A percentile compares a stretch with the other conserved stretches of the same genome.
Conservation (phyloP, 2,329 filamentous ascomycete species). For the Penicillium sp. region DNA sequence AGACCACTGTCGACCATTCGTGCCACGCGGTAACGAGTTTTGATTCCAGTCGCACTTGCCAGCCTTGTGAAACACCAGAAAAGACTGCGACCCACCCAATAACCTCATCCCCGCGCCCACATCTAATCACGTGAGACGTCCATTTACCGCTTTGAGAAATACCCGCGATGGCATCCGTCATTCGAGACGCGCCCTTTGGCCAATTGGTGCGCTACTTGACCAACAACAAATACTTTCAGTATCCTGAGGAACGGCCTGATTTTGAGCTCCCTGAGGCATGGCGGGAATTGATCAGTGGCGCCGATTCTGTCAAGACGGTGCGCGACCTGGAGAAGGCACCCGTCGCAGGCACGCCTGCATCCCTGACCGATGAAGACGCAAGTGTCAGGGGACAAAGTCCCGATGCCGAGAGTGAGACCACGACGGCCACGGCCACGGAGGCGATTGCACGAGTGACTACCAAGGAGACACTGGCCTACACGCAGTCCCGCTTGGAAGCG, state of each 20-base stretch:
- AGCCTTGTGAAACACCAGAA: too few relatives aligned
- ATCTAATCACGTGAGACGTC: not conserved
- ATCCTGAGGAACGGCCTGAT: slow-evolving; percentile 38
- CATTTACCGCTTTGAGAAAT: too few relatives aligned
- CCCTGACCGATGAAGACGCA: not conserved
- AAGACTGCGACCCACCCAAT: too few relatives aligned
- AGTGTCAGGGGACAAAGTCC: too few relatives aligned
- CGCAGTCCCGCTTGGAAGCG: slow-evolving; percentile 25
- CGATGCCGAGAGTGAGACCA: not conserved
- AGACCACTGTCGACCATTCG: too few relatives aligned
- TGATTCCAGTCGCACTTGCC: too few relatives aligned
- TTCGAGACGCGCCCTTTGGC: slow-evolving; percentile 43
- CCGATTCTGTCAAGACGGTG: not conserved
- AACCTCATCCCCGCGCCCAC: too few relatives aligned
- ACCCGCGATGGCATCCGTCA: slow-evolving; percentile 19
- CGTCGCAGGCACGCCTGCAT: not conserved
- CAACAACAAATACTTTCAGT: slow-evolving; percentile 39
- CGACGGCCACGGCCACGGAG: slow-evolving; percentile 2
- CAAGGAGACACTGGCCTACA: slow-evolving; percentile 1
- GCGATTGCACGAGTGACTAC: slow-evolving; percentile 12
- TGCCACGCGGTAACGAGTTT: too few relatives aligned
- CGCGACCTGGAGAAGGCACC: not conserved
- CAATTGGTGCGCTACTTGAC: slow-evolving; percentile 43
- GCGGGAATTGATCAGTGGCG: slow-evolving; percentile 13
- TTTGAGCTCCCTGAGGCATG: slow-evolving; percentile 25